Evolutionary conservation across 2,329 filamentous ascomycete species (phyloP).

Genomic region (Talaromyces sp.): DNA sequence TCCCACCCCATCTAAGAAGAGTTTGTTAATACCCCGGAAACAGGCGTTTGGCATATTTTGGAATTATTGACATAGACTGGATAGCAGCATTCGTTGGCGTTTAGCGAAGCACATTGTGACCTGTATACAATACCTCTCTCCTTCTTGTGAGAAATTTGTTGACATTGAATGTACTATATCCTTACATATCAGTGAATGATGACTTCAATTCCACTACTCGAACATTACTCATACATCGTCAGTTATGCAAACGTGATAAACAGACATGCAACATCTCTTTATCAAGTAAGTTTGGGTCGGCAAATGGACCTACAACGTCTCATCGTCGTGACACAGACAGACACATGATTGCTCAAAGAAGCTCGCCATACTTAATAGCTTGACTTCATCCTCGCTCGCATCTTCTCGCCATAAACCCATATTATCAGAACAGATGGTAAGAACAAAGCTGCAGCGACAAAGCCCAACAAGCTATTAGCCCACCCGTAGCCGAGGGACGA

Average conservation of each 20-base stretch:
- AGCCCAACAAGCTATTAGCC: slow-evolving; percentile 52
- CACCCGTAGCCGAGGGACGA: slow-evolving; percentile 42
- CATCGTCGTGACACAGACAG: background rate
- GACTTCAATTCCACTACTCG: background rate
- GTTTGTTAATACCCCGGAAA: slow-evolving; percentile 4
- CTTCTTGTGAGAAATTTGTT: slow-evolving; percentile 3
- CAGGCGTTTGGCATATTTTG: slow-evolving; percentile 5
- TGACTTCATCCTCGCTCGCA: slow-evolving; percentile 2
- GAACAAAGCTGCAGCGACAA: slow-evolving; percentile 38
- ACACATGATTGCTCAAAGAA: background rate
- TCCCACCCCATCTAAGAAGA: background rate
- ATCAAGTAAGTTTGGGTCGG: background rate
- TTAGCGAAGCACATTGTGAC: slow-evolving; percentile 1
- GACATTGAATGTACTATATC: background rate
- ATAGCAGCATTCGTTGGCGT: slow-evolving; percentile 14
- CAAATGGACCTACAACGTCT: background rate
- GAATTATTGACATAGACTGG: slow-evolving; percentile 10
- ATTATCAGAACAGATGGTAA: slow-evolving; percentile 42
- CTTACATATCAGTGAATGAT: background rate
- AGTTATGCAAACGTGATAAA: background rate
- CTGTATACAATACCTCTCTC: slow-evolving; percentile 11
- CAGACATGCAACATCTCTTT: background rate
- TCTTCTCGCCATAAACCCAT: slow-evolving; percentile 41
- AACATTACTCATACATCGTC: background rate
- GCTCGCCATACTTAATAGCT: background rate